Base-by-base conservation (phyloP, 169 alveolate genomes). In the Plasmodium adleri region DNA sequence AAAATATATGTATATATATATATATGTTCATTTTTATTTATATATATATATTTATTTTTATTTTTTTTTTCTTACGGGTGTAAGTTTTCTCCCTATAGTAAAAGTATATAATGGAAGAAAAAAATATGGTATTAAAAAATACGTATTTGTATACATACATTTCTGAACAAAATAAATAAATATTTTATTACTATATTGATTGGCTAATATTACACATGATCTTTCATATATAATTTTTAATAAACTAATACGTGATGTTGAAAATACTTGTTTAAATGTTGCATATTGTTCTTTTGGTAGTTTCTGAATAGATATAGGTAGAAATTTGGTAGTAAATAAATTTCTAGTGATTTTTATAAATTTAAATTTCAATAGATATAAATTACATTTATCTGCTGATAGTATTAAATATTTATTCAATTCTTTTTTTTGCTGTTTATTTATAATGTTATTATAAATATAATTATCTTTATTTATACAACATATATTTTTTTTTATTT, bases 161-260 rank as follows among this genome's bases (percentile, higher is more conserved):
- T 62, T 70, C 9, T 72, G 50, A 7, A 74, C 59, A 86, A 86
- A 71, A 73, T 86, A 86, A 43, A 86, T 47, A 26, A 64, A 60
- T 60, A 86, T 72, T 13, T 39, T 64, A 17, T 72, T 72, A 56
- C 80, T 86, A 67, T 72, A 86, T 22, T 86, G 92, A 56, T 86
- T 86, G 4, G 92, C 92, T 26, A 86, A 39, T 15, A 86, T 4
- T 15, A 86, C 45, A 62, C 92, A 86, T 22, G 92, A 86, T 54
- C 72, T 86, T 62, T 86, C 92, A 63, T 86, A 71, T 17, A 86
- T 72, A 39, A 86, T 72, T 86, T 86, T 86, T 74, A 86, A 86
- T 2, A 86, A 54, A 72, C 85, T 86, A 72, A 86, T 62, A 20
- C 92, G 92, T 20, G 92, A 86, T 13, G 88, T 52, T 20, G 59